Conservation (phyloP, 306 rosid genomes). For the Delonix regia region DNA sequence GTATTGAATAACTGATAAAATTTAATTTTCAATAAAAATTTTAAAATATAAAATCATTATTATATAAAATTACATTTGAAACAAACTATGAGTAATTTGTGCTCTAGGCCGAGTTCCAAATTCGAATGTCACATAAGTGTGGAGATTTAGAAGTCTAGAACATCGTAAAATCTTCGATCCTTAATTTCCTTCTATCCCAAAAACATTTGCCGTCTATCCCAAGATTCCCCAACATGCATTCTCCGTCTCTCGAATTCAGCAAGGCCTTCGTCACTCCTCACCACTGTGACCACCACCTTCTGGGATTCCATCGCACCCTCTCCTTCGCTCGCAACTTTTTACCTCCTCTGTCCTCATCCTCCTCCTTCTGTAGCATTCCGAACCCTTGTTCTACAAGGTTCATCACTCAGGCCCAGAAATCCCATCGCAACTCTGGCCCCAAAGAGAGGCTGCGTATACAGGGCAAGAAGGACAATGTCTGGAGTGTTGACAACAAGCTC, state of each 20-base stretch:
- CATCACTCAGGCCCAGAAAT: constrained; percentile 45
- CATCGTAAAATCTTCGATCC: too few relatives aligned
- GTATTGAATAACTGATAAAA: too few relatives aligned
- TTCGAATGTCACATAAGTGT: too few relatives aligned
- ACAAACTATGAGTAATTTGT: too few relatives aligned
- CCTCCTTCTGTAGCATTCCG: constrained; percentile 26
- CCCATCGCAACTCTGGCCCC: constrained; percentile 32
- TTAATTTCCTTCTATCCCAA: neutral
- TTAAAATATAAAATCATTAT: too few relatives aligned
- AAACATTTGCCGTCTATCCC: too few relatives aligned
- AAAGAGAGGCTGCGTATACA: constrained; percentile 38
- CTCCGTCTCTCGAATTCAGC: constrained; percentile 43
- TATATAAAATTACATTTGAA: too few relatives aligned
- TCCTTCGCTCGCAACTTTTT: constrained; percentile 46
- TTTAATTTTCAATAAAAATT: too few relatives aligned
- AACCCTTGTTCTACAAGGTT: constrained; percentile 46
- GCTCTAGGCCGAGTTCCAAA: too few relatives aligned
- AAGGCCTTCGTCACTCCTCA: constrained; percentile 35
- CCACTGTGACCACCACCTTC: constrained; percentile 25
- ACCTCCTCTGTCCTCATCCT: constrained; percentile 41
- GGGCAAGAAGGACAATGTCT: constrained; percentile 81
- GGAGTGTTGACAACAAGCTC: constrained; percentile 85
- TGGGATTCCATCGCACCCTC: constrained; percentile 46
- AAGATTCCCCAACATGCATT: constrained; percentile 45
- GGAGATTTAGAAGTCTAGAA: too few relatives aligned